phyloP scores from a whole-genome alignment of 31 red algal genomes.

The Porphyra umbilicalis region DNA sequence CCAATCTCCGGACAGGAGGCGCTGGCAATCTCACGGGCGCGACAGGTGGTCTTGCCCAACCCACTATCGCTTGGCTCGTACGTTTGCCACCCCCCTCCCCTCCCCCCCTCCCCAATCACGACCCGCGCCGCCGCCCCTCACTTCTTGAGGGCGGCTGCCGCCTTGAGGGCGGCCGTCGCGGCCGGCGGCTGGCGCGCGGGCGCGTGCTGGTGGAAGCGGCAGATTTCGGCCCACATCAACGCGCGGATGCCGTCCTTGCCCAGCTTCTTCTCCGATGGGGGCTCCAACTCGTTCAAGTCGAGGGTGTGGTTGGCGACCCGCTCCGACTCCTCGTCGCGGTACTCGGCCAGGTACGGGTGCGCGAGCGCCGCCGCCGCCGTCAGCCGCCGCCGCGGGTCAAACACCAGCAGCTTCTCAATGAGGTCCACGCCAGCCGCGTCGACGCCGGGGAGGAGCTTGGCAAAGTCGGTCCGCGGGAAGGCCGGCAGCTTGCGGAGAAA shows the following conservation, averaged over 20 bases:
- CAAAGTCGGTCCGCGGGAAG: conserved; percentile 6
- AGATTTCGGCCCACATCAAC: conserved; percentile 71
- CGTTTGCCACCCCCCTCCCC: too few species aligned
- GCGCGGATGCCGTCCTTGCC: conserved; percentile 43
- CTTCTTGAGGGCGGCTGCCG: background rate
- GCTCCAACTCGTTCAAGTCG: conserved; percentile 20
- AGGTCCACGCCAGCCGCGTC: conserved; percentile 39
- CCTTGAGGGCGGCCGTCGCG: conserved; percentile 16
- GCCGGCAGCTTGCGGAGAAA: conserved; percentile 20
- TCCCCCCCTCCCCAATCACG: background rate
- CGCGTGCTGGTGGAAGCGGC: conserved; percentile 37
- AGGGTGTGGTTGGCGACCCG: conserved; percentile 10
- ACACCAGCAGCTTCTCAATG: conserved; percentile 54
- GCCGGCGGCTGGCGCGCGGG: conserved; percentile 29
- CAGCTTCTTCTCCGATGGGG: conserved; percentile 48
- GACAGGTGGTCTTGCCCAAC: too few species aligned
- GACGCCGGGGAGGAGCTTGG: conserved; percentile 19
- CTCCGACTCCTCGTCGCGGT: conserved; percentile 34
- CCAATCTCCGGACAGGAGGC: too few species aligned
- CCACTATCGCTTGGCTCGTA: too few species aligned
- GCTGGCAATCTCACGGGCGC: too few species aligned
- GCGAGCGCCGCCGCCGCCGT: conserved; percentile 63
- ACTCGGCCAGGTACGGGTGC: conserved; percentile 73
- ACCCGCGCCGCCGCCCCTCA: background rate
- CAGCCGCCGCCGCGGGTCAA: conserved; percentile 63